Base-by-base conservation (phyloP, 2,329 filamentous ascomycete species). In the Penicillium decumbens region DNA sequence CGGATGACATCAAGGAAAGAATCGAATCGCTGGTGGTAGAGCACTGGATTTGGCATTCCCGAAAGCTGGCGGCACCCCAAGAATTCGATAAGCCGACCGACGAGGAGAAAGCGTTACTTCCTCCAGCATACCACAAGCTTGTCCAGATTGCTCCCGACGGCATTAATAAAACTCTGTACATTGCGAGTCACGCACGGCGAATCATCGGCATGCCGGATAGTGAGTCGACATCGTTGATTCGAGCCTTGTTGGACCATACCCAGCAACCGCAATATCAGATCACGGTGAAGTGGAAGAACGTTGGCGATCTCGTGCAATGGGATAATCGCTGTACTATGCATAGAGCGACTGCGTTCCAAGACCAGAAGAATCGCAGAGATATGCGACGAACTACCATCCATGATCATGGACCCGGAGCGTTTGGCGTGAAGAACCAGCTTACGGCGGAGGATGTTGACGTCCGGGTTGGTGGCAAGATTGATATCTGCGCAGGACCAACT, bases 281-380 rank as follows among this genome's bases (percentile, higher is more conserved):
- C 9, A 40, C 30, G 35, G 40, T 60, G 33, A 35, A 51, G 27
- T 59, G 54, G 56, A 27, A 48, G 30, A 47, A 51, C 3, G 38
- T 43, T 6, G 50, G 57, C 12, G 54, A 59, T 28, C 7, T 60
- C n/a, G 43, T 56, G 15, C 28, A 54, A 12, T 59, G 57, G 57
- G 56, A 59, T 28, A 59, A 60, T 18, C 27, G 28, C 10, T 56
- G 50, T 9, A 51, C 45, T 20, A 30, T 58, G 37, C 53, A 55
- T 23, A 42, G 51, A 7, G 56, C 53, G 3, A 51, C 44, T 15
- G 35, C 28, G 15, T 32, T 20, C 24, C 20, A 27, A 27, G 25
- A 27, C 6, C 25, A 27, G 25, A 27, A 27, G 8, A 27, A 27
- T 27, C 25, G 25, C 25, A 27, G 25, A 27, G 25, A 27, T 27